Evolutionary conservation across 257 asterid genomes (phyloP).

Genomic region (Solanum arcanum): DNA sequence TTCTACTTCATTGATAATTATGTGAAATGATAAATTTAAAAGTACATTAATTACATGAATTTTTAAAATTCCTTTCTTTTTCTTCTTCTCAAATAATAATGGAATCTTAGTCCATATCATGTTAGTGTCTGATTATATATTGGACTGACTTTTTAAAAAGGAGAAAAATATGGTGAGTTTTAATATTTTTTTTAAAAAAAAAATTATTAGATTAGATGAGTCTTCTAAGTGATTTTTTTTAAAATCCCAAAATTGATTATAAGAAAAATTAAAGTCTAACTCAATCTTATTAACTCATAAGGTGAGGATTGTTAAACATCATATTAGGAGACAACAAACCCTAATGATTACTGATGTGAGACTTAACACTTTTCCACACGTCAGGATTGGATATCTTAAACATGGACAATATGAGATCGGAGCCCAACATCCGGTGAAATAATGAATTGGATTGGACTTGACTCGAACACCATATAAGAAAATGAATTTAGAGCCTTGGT

Average conservation of each 20-base stretch:
- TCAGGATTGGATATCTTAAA: not conserved
- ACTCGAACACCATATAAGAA: too few relatives aligned
- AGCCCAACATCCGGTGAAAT: not conserved
- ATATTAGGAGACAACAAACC: not conserved
- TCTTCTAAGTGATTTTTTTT: too few relatives aligned
- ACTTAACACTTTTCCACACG: not conserved
- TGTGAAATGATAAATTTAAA: not conserved
- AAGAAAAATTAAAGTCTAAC: too few relatives aligned
- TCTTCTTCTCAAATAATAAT: not conserved
- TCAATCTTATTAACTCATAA: too few relatives aligned
- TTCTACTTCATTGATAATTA: not conserved
- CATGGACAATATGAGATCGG: not conserved
- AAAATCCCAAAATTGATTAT: not conserved
- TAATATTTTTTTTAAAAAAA: not conserved
- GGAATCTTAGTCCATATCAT: not conserved
- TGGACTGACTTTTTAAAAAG: not conserved
- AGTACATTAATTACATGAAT: not conserved
- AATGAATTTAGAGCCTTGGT: not conserved
- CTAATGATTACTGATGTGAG: not conserved
- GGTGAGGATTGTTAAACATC: not conserved
- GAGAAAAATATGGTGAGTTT: not conserved
- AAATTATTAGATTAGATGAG: not conserved
- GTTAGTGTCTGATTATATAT: not conserved
- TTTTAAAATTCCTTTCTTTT: not conserved
- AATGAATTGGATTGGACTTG: not conserved